Conservation (phyloP, 441 rosid species). For the Erodium trifolium region DNA sequence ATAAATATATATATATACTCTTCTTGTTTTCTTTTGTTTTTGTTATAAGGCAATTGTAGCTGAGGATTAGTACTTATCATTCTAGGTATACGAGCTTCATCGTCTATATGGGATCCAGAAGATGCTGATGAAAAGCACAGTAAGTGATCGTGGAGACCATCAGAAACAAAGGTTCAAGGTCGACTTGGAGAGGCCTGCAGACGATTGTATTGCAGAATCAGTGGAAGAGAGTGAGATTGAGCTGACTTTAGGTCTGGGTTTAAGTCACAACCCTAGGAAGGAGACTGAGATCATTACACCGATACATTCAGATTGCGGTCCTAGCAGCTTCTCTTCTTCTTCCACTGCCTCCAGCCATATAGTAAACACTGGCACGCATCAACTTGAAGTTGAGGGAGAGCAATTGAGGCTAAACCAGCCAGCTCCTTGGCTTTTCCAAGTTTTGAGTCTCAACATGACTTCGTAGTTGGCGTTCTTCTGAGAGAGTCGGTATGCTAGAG, state of each 20-base stretch:
- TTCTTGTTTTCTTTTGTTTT: no score
- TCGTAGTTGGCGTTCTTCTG: constrained; percentile 15
- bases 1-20: no score
- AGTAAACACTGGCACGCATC: constrained; percentile 19
- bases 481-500: no score
- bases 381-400: not conserved
- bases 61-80: not conserved
- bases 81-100: constrained; percentile 81
- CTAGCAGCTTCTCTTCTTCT: constrained; percentile 60
- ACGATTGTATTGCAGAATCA: no score
- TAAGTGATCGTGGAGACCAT: constrained; percentile 13
- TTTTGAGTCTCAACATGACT: constrained; percentile 61
- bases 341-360: constrained; percentile 60
- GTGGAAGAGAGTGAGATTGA: constrained; percentile 47
- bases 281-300: constrained; percentile 27
- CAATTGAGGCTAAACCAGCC: constrained; percentile 46
- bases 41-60: no score
- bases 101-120: constrained; percentile 79
- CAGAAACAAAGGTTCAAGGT: not conserved
- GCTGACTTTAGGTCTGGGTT: constrained; percentile 38
- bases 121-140: constrained; percentile 57
- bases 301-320: constrained; percentile 47
- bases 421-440: constrained; percentile 80
- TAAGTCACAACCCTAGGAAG: constrained; percentile 28
- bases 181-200: constrained; percentile 21